Evolutionary conservation across 2,329 filamentous ascomycete genomes (phyloP).

Genomic region (Knufia fluminis): DNA sequence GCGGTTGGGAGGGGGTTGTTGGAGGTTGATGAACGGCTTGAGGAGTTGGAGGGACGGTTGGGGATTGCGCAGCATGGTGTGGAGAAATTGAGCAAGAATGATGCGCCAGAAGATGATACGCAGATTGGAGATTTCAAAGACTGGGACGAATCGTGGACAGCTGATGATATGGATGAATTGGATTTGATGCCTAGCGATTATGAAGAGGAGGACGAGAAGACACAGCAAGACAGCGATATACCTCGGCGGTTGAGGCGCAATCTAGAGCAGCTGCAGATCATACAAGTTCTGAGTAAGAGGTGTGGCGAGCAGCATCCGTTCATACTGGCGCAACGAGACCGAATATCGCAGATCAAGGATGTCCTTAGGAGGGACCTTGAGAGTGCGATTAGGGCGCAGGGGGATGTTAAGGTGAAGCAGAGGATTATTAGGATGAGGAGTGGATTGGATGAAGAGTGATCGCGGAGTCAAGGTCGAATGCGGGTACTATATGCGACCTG

Average conservation of each 20-base stretch:
- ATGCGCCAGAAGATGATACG: slow-evolving; percentile 16
- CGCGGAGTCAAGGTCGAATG: too few relatives aligned
- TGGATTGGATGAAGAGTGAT: slow-evolving; percentile 15
- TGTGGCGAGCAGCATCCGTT: slow-evolving; percentile 55
- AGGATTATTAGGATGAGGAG: slow-evolving; percentile 15
- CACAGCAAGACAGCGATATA: slow-evolving; percentile 20
- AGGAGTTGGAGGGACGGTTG: slow-evolving; percentile 59
- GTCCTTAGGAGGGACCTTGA: slow-evolving; percentile 58
- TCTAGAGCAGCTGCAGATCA: slow-evolving; percentile 48
- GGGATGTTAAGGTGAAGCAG: slow-evolving; percentile 27
- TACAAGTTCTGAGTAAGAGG: slow-evolving; percentile 43
- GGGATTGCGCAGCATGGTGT: slow-evolving; percentile 45
- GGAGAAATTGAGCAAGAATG: slow-evolving; percentile 26
- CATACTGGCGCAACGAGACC: slow-evolving; percentile 45
- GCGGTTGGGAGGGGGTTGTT: slow-evolving; percentile 46
- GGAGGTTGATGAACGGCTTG: slow-evolving; percentile 38
- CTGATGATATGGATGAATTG: slow-evolving; percentile 23
- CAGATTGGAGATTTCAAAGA: slow-evolving; percentile 26
- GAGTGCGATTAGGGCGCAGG: slow-evolving; percentile 50
- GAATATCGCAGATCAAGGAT: slow-evolving; percentile 50
- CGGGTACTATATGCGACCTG: too few relatives aligned
- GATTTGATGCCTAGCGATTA: slow-evolving; percentile 20
- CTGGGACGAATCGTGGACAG: slow-evolving; percentile 28
- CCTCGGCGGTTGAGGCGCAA: slow-evolving; percentile 35
- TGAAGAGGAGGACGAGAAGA: slow-evolving; percentile 27